Evolutionary conservation across 2,329 filamentous ascomycete genomes (phyloP).

Genomic region (Diaporthe citrichinensis): DNA sequence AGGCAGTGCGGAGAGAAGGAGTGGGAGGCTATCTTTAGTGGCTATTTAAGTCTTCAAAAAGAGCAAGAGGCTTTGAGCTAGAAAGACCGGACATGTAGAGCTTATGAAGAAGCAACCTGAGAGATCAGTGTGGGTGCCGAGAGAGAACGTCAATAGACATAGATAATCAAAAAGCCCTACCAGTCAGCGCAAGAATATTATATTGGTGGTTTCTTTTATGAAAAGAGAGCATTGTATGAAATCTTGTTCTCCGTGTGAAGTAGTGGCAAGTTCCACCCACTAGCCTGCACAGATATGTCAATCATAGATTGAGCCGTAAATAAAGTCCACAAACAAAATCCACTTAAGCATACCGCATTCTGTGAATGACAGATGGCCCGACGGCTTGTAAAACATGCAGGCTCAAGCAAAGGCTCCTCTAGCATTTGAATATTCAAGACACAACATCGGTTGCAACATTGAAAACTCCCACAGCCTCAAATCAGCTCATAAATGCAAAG

Average conservation of each 20-base stretch:
- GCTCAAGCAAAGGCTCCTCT: background rate
- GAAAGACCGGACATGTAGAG: background rate
- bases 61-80: background rate
- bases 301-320: background rate
- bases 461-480: background rate
- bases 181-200: background rate
- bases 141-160: background rate
- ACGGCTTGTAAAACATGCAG: background rate
- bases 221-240: background rate
- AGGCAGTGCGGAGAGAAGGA: background rate
- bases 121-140: background rate
- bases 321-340: no score
- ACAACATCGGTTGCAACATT: background rate
- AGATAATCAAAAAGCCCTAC: no score
- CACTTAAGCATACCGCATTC: no score
- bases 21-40: constrained; percentile 6
- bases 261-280: background rate
- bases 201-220: background rate
- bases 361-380: background rate
- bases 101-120: background rate
- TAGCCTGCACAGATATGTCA: background rate
- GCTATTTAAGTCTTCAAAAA: background rate
- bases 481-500: background rate
- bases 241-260: background rate
- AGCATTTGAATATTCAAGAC: background rate